Percentiles rank a stretch among this genome's conserved stretches.
phyloP scores from a whole-genome alignment of 83 land plant genomes.

The Thuja plicata region DNA sequence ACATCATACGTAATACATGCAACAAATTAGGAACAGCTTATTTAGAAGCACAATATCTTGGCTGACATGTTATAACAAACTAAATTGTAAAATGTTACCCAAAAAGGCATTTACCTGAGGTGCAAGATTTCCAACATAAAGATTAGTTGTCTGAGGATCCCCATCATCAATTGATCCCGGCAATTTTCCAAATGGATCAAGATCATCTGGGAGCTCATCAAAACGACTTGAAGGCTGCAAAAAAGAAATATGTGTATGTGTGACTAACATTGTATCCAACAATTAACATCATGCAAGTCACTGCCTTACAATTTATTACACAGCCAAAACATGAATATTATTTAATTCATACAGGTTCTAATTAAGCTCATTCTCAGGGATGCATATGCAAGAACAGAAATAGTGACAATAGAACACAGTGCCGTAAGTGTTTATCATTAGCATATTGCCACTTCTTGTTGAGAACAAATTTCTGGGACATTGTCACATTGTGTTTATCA shows the following conservation, averaged over 20 bases:
- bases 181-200: slow-evolving; percentile 79
- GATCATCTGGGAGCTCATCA: slow-evolving; percentile 90
- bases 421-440: neutral
- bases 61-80: neutral
- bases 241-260: neutral
- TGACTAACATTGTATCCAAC: neutral
- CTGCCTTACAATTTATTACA: neutral
- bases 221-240: slow-evolving; percentile 74
- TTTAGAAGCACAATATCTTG: neutral
- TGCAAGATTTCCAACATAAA: slow-evolving; percentile 96
- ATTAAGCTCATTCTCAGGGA: neutral
- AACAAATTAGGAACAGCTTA: neutral
- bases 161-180: slow-evolving; percentile 99
- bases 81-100: neutral
- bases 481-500: neutral
- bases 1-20: neutral
- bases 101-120: slow-evolving; percentile 61
- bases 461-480: neutral
- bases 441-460: neutral
- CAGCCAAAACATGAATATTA: neutral
- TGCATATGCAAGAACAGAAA: neutral
- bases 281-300: neutral
- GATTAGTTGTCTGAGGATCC: slow-evolving; percentile 97
- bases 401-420: neutral
- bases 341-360: neutral